A percentile compares a stretch with the other conserved stretches of the same genome.
These are phyloP conservation scores for Colletotrichum incanum DNA, from an alignment of 2,329 filamentous ascomycete species.

Conservation along the genomic window DNA sequence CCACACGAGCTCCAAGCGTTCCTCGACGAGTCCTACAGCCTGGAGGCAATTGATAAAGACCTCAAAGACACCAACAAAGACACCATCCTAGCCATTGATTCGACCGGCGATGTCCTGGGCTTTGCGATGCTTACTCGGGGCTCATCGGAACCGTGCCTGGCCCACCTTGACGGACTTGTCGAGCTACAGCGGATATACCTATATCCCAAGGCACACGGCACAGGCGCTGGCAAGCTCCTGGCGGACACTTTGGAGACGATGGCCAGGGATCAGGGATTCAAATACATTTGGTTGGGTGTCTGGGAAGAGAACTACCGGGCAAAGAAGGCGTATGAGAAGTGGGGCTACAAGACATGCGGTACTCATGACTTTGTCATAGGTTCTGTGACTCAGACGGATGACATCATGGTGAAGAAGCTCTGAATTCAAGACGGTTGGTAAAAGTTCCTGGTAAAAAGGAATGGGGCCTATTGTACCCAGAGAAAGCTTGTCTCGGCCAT, in stretches of 20 bases:
- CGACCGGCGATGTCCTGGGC: constrained; percentile 51
- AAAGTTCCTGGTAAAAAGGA: rapidly evolving
- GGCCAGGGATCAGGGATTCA: constrained; percentile 55
- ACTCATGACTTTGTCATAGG: constrained; percentile 60
- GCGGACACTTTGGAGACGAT: constrained; percentile 50
- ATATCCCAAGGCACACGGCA: constrained; percentile 52
- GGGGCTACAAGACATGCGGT: constrained; percentile 58
- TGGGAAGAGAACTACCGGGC: constrained; percentile 63
- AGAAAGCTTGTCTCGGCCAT: neutral
- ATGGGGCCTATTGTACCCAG: neutral
- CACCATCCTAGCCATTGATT: constrained; percentile 46
- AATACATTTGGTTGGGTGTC: constrained; percentile 62
- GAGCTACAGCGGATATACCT: constrained; percentile 64
- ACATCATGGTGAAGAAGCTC: constrained; percentile 57
- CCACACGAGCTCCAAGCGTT: constrained; percentile 55
- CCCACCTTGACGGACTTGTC: constrained; percentile 48
- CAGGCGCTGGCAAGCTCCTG: constrained; percentile 56
- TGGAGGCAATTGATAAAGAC: constrained; percentile 50
- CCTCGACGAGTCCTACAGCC: constrained; percentile 55
- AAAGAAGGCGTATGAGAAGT: constrained; percentile 56
- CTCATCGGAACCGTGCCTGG: constrained; percentile 57
- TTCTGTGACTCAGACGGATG: constrained; percentile 58
- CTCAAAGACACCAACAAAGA: constrained; percentile 48
- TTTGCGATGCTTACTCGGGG: constrained; percentile 59
- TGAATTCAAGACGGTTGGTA: neutral